Conservation (phyloP, 1,139 yeast species). For the Suzukiozyma palmioleophila region DNA sequence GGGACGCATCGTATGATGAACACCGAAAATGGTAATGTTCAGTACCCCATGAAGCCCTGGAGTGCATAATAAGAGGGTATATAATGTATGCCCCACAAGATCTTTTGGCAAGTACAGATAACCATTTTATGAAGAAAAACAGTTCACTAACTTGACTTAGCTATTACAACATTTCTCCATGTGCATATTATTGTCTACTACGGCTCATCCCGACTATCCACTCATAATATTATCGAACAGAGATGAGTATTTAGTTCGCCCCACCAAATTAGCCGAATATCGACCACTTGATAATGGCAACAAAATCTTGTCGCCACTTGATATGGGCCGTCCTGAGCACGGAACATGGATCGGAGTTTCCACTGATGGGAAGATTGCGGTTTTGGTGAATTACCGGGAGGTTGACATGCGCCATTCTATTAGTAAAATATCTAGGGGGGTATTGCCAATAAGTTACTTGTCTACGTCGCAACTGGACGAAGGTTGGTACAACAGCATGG, state of each 20-base stretch:
- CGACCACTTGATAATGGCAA: conserved; percentile 28
- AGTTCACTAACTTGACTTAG: no score
- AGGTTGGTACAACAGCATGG: conserved; percentile 44
- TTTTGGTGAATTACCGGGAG: conserved; percentile 70
- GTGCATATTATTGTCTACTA: conserved; percentile 65
- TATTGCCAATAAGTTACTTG: conserved; percentile 59
- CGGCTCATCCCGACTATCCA: conserved; percentile 61
- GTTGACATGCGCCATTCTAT: conserved; percentile 18
- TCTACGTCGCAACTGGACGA: conserved; percentile 31
- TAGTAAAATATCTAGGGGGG: conserved; percentile 65
- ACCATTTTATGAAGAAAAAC: no score
- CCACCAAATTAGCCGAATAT: conserved; percentile 62
- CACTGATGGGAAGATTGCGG: conserved; percentile 60
- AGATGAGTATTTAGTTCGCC: conserved; percentile 76
- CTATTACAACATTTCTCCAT: conserved; percentile 20
- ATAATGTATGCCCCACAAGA: no score
- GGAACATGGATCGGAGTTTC: conserved; percentile 93
- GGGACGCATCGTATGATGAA: no score
- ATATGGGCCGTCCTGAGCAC: conserved; percentile 65
- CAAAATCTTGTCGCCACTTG: conserved; percentile 64
- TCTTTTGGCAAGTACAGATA: no score
- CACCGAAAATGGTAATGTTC: no score
- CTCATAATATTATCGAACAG: conserved; percentile 74
- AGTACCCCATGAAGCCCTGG: no score
- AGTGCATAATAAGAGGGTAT: no score